A percentile compares a stretch with the other conserved stretches of the same genome.
Evolutionary conservation across 176 grass and related monocot species (phyloP).

Genomic region (Oryza glumipatula): DNA sequence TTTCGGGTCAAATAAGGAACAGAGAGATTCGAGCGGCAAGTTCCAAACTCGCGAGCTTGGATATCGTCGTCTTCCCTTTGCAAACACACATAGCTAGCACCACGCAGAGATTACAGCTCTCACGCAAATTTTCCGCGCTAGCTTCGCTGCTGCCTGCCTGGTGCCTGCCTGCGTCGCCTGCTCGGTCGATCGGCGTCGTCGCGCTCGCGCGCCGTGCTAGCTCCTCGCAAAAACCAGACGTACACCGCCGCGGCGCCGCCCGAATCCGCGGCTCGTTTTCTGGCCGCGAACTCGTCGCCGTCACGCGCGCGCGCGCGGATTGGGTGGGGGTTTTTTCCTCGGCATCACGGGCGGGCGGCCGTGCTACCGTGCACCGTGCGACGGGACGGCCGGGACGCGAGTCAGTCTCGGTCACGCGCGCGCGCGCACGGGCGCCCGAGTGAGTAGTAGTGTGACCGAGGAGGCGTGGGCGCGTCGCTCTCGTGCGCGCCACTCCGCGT

Average conservation of each 20-base stretch:
- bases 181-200: background rate
- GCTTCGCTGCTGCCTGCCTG: background rate
- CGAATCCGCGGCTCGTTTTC: background rate
- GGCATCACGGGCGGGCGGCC: background rate
- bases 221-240: no score
- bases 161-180: background rate
- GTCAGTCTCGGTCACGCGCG: background rate
- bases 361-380: no score
- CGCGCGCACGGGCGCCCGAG: background rate
- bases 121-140: no score
- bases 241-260: no score
- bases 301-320: no score
- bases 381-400: background rate
- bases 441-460: background rate
- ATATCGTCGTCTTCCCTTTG: no score
- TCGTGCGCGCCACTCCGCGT: background rate
- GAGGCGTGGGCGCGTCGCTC: constrained; percentile 16
- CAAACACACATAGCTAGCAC: no score
- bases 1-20: background rate
- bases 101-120: no score
- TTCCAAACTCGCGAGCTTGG: background rate
- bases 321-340: background rate
- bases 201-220: no score
- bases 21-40: background rate
- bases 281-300: background rate